phyloP scores from a whole-genome alignment of 768 basidiomycete genomes.

The Lentinula guzmanii region DNA sequence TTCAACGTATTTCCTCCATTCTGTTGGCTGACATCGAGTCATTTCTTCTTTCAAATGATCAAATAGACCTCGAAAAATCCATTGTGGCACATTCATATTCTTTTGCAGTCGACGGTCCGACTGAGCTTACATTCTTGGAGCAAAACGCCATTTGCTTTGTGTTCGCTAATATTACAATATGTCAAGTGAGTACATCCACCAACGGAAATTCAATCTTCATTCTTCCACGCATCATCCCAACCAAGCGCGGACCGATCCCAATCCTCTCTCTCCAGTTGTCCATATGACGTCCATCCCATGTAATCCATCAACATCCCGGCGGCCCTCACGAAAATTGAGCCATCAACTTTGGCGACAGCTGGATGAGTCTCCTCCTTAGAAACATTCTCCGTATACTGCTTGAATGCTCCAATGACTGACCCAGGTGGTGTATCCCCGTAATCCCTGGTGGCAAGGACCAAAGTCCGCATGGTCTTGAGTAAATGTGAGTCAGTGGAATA shows the following conservation, averaged over 20 bases:
- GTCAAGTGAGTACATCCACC: no score
- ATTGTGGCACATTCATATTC: conserved; percentile 24
- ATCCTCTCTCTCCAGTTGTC: conserved; percentile 33
- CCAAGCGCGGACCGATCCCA: conserved; percentile 58
- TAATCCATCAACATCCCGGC: conserved; percentile 52
- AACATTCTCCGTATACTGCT: neutral
- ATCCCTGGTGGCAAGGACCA: conserved; percentile 40
- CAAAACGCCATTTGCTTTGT: no score
- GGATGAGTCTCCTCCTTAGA: conserved; percentile 33
- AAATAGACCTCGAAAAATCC: conserved; percentile 34
- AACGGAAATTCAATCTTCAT: conserved; percentile 17
- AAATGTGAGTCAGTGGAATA: conserved; percentile 50
- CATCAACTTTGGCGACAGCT: conserved; percentile 41
- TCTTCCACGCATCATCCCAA: conserved; percentile 56
- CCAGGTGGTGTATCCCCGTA: conserved; percentile 39
- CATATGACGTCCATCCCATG: conserved; percentile 50
- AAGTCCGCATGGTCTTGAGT: conserved; percentile 41
- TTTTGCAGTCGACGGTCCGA: neutral
- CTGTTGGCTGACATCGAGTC: neutral
- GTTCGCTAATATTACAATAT: no score
- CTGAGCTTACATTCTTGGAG: neutral
- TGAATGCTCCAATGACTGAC: conserved; percentile 35
- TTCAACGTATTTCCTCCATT: neutral
- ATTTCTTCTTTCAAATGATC: conserved; percentile 31
- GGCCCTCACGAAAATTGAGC: conserved; percentile 50